Percentiles rank a stretch among this genome's conserved stretches.
phyloP scores from a whole-genome alignment of 2,329 filamentous ascomycete species.

The Camillea tinctor region DNA sequence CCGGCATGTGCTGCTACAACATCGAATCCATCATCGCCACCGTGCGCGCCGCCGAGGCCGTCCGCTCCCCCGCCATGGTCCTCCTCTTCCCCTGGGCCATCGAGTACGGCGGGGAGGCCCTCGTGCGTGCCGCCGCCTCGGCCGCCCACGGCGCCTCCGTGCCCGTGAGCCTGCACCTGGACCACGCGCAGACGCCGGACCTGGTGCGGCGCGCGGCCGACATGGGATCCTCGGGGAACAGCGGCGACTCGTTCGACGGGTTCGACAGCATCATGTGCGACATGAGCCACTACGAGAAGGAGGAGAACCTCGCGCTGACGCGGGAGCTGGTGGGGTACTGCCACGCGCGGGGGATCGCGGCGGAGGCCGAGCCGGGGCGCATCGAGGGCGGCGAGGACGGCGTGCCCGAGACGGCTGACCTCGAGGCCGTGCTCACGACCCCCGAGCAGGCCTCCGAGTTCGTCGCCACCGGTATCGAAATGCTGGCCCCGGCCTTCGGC shows the following conservation, averaged over 20 bases:
- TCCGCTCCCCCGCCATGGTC: constrained; percentile 66
- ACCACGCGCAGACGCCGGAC: constrained; percentile 64
- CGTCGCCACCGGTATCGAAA: constrained; percentile 64
- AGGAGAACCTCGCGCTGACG: constrained; percentile 66
- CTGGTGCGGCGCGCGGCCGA: constrained; percentile 61
- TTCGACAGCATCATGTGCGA: constrained; percentile 77
- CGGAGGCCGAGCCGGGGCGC: constrained; percentile 68
- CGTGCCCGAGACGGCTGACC: constrained; percentile 52
- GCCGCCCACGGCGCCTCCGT: constrained; percentile 57
- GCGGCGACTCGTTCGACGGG: constrained; percentile 32
- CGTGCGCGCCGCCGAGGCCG: constrained; percentile 66
- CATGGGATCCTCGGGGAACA: constrained; percentile 30
- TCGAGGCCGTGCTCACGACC: constrained; percentile 53
- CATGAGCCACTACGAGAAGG: constrained; percentile 71
- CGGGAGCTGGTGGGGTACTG: constrained; percentile 62
- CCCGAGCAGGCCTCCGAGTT: constrained; percentile 64
- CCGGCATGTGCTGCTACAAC: constrained; percentile 65
- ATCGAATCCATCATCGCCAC: constrained; percentile 69
- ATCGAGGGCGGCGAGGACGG: constrained; percentile 69
- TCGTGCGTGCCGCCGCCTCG: constrained; percentile 55
- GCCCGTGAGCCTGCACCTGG: constrained; percentile 62
- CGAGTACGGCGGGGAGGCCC: constrained; percentile 58
- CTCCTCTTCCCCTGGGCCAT: constrained; percentile 75
- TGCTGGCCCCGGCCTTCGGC: constrained; percentile 66
- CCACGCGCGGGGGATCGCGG: constrained; percentile 63